Conservation (phyloP, 2,329 filamentous ascomycete genomes). For the Fusarium keratoplasticum region DNA sequence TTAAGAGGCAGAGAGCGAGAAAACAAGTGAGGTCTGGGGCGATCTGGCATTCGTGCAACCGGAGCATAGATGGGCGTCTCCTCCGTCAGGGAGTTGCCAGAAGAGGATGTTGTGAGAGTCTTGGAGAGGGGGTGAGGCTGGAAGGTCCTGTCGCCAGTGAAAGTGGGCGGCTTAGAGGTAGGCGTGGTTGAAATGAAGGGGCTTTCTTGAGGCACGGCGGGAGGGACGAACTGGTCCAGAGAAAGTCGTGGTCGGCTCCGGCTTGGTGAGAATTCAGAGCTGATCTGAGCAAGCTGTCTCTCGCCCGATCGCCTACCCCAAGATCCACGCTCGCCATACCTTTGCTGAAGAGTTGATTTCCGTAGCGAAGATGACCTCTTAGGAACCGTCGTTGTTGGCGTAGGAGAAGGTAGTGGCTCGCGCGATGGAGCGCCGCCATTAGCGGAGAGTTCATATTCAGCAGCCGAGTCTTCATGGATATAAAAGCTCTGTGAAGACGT, state of each 20-base stretch:
- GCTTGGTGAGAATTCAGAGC: slow-evolving; percentile 66
- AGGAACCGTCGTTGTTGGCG: slow-evolving; percentile 66
- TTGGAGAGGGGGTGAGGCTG: slow-evolving; percentile 87
- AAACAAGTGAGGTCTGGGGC: slow-evolving; percentile 49
- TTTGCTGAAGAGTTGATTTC: slow-evolving; percentile 89
- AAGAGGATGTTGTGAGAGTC: slow-evolving; percentile 88
- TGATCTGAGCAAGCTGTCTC: slow-evolving; percentile 63
- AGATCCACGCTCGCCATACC: slow-evolving; percentile 75
- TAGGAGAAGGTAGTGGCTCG: slow-evolving; percentile 58
- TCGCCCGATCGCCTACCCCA: slow-evolving; percentile 71
- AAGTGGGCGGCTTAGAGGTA: slow-evolving; percentile 61
- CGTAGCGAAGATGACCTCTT: slow-evolving; percentile 82
- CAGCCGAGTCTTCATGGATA: slow-evolving; percentile 60
- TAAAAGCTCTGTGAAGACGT: slow-evolving; percentile 61
- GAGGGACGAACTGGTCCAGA: slow-evolving; percentile 80
- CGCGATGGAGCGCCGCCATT: slow-evolving; percentile 46
- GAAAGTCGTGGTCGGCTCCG: slow-evolving; percentile 79
- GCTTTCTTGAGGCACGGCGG: slow-evolving; percentile 69
- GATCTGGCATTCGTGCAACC: slow-evolving; percentile 42
- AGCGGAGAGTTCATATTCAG: slow-evolving; percentile 66
- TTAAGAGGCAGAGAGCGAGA: slow-evolving; percentile 54
- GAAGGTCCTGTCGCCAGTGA: slow-evolving; percentile 57
- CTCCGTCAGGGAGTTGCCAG: slow-evolving; percentile 80
- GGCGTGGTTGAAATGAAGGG: slow-evolving; percentile 69
- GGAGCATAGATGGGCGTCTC: slow-evolving; percentile 63